A percentile compares a stretch with the other conserved stretches of the same genome.
phyloP scores from a whole-genome alignment of 768 basidiomycete species.

The Macrolepiota albuminosa region DNA sequence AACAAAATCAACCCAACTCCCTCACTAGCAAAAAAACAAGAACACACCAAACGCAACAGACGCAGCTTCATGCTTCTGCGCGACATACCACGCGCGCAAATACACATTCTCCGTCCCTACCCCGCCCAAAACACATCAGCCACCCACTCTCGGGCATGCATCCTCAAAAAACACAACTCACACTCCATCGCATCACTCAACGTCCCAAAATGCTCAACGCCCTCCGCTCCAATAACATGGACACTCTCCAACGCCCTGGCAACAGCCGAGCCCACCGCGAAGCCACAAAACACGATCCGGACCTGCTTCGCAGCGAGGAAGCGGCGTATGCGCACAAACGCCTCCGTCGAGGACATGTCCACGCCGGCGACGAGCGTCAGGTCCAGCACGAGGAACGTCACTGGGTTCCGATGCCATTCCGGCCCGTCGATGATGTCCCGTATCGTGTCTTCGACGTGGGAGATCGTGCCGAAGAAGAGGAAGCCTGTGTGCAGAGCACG shows the following conservation, averaged over 20 bases:
- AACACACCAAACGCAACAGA: constrained; percentile 38
- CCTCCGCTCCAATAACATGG: constrained; percentile 67
- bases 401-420: constrained; percentile 66
- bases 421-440: constrained; percentile 67
- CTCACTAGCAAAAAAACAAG: neutral
- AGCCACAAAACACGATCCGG: constrained; percentile 86
- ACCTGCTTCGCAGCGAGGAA: constrained; percentile 72
- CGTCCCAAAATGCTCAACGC: constrained; percentile 77
- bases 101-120: constrained; percentile 93
- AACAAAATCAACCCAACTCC: constrained; percentile 22
- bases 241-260: constrained; percentile 75
- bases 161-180: constrained; percentile 30
- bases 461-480: constrained; percentile 92
- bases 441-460: constrained; percentile 84
- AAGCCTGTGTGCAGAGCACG: constrained; percentile 43
- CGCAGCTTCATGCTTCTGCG: constrained; percentile 52
- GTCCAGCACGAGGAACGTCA: constrained; percentile 89
- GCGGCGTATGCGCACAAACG: constrained; percentile 87
- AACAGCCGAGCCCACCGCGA: constrained; percentile 55
- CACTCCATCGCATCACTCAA: constrained; percentile 93
- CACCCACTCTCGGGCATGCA: too few species aligned
- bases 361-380: constrained; percentile 83
- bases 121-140: neutral
- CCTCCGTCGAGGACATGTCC: constrained; percentile 94
- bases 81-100: constrained; percentile 71